Conservation (phyloP, 2,329 filamentous ascomycete genomes). For the Pseudocercospora fuligena region DNA sequence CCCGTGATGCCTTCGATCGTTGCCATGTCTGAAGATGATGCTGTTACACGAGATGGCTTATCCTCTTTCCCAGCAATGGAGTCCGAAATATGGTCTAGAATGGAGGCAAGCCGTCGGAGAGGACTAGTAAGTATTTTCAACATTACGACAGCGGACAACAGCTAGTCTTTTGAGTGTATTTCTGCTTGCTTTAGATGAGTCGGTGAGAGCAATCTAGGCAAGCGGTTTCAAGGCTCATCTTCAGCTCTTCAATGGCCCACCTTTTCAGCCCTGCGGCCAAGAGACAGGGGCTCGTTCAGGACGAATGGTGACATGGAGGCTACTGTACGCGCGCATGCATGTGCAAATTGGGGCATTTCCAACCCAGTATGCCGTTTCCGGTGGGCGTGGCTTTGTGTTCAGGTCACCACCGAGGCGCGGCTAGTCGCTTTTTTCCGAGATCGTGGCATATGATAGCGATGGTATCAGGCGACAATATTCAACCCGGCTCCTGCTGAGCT, state of each 20-base stretch:
- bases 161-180: neutral
- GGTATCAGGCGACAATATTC: neutral
- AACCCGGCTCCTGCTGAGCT: neutral
- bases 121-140: neutral
- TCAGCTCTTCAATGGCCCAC: neutral
- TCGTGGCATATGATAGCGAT: neutral
- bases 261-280: neutral
- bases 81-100: neutral
- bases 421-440: neutral
- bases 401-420: neutral
- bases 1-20: constrained; percentile 7
- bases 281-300: neutral
- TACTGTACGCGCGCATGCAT: neutral
- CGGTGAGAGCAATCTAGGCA: neutral
- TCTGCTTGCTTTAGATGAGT: neutral
- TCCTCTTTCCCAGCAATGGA: neutral
- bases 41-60: neutral
- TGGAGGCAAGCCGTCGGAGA: neutral
- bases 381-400: neutral
- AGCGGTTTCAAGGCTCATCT: neutral
- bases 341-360: neutral
- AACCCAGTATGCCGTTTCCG: neutral
- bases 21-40: neutral
- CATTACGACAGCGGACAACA: neutral
- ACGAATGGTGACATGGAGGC: neutral